Evolutionary conservation across 352 stramenopile genomes (phyloP).

Genomic region (Ophiocytium majus): DNA sequence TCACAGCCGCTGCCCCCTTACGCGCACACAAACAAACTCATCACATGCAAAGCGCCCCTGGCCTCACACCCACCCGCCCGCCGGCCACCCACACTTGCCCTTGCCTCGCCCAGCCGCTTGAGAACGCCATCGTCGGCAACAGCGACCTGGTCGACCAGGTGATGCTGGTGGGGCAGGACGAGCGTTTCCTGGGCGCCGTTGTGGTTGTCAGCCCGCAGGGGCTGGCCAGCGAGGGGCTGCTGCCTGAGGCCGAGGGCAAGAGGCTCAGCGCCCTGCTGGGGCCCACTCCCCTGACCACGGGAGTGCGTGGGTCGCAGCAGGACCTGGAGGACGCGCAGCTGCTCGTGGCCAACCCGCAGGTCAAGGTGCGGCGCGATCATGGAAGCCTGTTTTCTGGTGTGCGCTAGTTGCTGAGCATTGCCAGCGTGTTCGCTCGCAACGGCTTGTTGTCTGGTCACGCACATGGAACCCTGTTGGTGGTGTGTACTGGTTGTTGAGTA

Average conservation of each 20-base stretch:
- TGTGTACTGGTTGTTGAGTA: no score
- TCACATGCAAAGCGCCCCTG: no score
- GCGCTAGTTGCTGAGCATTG: no score
- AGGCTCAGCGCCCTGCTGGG: slow-evolving; percentile 34
- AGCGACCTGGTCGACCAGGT: slow-evolving; percentile 53
- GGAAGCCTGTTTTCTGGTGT: no score
- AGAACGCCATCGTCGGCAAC: slow-evolving; percentile 49
- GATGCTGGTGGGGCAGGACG: slow-evolving; percentile 56
- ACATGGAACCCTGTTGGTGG: no score
- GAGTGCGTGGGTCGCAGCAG: slow-evolving; percentile 27
- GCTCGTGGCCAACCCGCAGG: background rate
- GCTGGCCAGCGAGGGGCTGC: slow-evolving; percentile 36
- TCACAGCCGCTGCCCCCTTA: background rate
- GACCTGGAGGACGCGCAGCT: slow-evolving; percentile 44
- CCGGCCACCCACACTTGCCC: background rate
- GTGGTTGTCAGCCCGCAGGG: slow-evolving; percentile 44
- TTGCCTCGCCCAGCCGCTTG: background rate
- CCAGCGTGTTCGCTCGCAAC: no score
- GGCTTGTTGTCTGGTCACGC: no score
- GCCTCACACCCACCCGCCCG: background rate
- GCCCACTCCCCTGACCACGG: slow-evolving; percentile 45
- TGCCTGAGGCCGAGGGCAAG: slow-evolving; percentile 32
- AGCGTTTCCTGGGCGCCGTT: slow-evolving; percentile 46
- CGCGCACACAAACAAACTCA: no score
- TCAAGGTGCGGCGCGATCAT: background rate